Conservation (phyloP, 176 grass and related monocot genomes). For the Bothriochloa decipiens region DNA sequence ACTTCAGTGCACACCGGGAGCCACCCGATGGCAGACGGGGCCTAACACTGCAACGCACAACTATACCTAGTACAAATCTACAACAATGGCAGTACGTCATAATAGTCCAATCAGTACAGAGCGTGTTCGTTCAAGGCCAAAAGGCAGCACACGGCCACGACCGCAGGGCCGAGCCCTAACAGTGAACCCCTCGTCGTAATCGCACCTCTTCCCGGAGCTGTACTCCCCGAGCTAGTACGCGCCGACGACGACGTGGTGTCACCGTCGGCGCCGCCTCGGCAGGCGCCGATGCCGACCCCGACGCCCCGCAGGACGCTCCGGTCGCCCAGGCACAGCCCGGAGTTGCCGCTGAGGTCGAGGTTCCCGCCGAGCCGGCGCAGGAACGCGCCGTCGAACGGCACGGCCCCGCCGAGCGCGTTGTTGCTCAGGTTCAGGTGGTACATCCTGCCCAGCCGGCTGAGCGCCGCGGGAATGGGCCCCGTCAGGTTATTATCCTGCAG, state of each 20-base stretch:
- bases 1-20: not conserved
- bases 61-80: not conserved
- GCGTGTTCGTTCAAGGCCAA: slow-evolving; percentile 31
- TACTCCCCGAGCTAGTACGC: not conserved
- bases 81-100: not conserved
- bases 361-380: slow-evolving; percentile 74
- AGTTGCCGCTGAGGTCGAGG: slow-evolving; percentile 87
- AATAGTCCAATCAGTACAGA: not conserved
- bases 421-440: slow-evolving; percentile 98
- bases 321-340: slow-evolving; percentile 73
- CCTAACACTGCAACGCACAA: not conserved
- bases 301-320: slow-evolving; percentile 44
- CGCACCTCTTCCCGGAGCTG: not conserved
- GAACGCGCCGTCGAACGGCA: slow-evolving; percentile 81
- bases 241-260: slow-evolving; percentile 10
- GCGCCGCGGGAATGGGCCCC: slow-evolving; percentile 68
- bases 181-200: not conserved
- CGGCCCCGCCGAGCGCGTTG: slow-evolving; percentile 78
- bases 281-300: slow-evolving; percentile 53
- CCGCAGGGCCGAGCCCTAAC: not conserved
- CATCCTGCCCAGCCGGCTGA: slow-evolving; percentile 68
- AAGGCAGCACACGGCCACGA: slow-evolving; percentile 27
- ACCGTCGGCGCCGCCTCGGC: slow-evolving; percentile 32
- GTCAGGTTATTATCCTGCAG: slow-evolving; percentile 86
- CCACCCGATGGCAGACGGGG: not conserved